Evolutionary conservation across 2,329 filamentous ascomycete genomes (phyloP), one percentile per base, ranked within the genome.

Genomic region (Penicillium thymicola): DNA sequence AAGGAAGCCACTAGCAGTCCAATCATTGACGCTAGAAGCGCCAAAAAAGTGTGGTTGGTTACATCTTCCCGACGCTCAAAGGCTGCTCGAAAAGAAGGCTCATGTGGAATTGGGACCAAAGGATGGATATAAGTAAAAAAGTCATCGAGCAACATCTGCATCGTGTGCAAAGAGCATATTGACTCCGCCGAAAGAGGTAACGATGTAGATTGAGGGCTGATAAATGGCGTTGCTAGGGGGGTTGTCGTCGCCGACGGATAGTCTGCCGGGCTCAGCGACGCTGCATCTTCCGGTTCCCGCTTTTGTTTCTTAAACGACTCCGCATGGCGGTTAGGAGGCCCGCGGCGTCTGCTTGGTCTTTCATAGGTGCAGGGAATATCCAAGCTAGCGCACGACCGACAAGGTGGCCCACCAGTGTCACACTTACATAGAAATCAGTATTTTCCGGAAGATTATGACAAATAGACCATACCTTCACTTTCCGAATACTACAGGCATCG

Each of bases 351-450:
- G 67, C 82, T 86, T 27, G 85, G 85, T 60, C 85, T 78, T 46
- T 86, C 79, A 68, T 86, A 88, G 55, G 85, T 88, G 69, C 86
- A 89, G 27, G 84, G 84, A 47, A 88, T 87, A 59, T 87, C 84
- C 61, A 88, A 77, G 51, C 82, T 81, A 41, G 82, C 78, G 71
- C 86, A 89, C 45, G 85, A 85, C 67, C 82, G 78, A 74, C 86
- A 89, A 45, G 86, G 85, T 28, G 84, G 84, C n/a, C 85, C 85
- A 40, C 79, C 79, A 65, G 86, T 83, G 68, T 88, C 85, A 73
- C 86, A 88, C 82, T 87, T 59, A 49, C 43, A 41, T 55, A 18
- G n/a, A 49, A 34, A 51, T 63, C 25, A 61, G 61, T 38, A 41
- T 27, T 46, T 41, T n/a, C 32, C 18, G 16, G 11, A 38, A 18